A percentile compares a stretch with the other conserved stretches of the same genome.
Conservation (phyloP, 352 stramenopile genomes). For the Phytophthora ohioensis region DNA sequence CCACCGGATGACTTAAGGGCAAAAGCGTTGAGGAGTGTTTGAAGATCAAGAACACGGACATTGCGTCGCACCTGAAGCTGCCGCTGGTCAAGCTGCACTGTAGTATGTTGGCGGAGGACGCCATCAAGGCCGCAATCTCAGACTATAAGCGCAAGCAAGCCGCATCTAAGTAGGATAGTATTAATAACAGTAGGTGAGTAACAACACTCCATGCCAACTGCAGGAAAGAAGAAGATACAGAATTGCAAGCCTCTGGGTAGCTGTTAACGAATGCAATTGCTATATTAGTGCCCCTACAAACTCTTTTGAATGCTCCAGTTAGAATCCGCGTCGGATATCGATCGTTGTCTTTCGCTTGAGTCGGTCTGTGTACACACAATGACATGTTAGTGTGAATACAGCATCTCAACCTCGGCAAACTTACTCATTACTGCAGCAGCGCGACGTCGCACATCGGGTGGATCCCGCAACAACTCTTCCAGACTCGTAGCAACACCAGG, state of each 20-base stretch:
- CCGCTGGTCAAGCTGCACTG: constrained; percentile 99
- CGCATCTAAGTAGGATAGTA: constrained; percentile 44
- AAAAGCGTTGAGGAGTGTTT: constrained; percentile 96
- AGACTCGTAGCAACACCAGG: constrained; percentile 17
- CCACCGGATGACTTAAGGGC: constrained; percentile 99
- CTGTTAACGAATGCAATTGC: constrained; percentile 8
- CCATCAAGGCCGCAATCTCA: constrained; percentile 98
- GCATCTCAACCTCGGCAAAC: background rate
- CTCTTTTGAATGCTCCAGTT: constrained; percentile 6
- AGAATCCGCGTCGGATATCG: constrained; percentile 56
- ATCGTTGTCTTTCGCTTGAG: constrained; percentile 54
- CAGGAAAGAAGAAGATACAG: background rate
- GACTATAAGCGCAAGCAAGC: constrained; percentile 97
- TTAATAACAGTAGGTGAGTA: background rate
- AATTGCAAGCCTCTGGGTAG: background rate
- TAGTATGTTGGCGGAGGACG: constrained; percentile 99
- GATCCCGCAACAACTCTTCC: constrained; percentile 37
- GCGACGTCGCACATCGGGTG: constrained; percentile 41
- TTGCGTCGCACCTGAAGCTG: constrained; percentile 99
- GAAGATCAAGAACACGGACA: constrained; percentile 98
- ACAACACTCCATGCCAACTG: background rate
- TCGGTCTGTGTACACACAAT: constrained; percentile 27
- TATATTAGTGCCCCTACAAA: constrained; percentile 14
- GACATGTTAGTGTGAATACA: background rate
- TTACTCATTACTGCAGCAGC: constrained; percentile 39